phyloP scores from a whole-genome alignment of 179 eudicot species.

The Camellia oleifera region DNA sequence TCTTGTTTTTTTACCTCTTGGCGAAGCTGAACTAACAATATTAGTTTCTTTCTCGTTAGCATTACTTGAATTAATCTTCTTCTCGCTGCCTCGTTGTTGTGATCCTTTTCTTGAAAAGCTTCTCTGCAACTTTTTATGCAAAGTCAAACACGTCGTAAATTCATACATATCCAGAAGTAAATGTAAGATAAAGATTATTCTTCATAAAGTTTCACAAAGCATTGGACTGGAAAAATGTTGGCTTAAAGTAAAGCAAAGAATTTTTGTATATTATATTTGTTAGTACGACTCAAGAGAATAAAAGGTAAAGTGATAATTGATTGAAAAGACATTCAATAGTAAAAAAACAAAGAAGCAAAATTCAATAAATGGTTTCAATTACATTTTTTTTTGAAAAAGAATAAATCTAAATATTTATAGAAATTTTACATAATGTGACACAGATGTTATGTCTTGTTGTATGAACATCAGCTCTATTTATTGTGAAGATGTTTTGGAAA shows the following conservation, averaged over 20 bases:
- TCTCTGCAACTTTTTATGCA: conserved; percentile 59
- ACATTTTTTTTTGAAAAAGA: no score
- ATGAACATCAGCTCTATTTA: no score
- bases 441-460: no score
- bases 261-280: background rate
- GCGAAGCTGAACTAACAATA: conserved; percentile 27
- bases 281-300: background rate
- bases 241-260: background rate
- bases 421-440: no score
- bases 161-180: background rate
- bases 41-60: conserved; percentile 25
- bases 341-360: no score
- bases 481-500: no score
- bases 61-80: conserved; percentile 13
- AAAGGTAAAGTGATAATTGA: background rate
- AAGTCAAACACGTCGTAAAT: background rate
- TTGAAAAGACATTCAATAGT: background rate
- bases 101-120: conserved; percentile 58
- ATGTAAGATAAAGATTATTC: background rate
- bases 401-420: no score
- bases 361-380: no score
- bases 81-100: conserved; percentile 24
- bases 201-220: background rate
- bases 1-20: conserved; percentile 29
- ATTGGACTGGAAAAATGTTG: background rate